Conservation (phyloP, 1,139 yeast species). For the Nakaseomyces sp. region DNA sequence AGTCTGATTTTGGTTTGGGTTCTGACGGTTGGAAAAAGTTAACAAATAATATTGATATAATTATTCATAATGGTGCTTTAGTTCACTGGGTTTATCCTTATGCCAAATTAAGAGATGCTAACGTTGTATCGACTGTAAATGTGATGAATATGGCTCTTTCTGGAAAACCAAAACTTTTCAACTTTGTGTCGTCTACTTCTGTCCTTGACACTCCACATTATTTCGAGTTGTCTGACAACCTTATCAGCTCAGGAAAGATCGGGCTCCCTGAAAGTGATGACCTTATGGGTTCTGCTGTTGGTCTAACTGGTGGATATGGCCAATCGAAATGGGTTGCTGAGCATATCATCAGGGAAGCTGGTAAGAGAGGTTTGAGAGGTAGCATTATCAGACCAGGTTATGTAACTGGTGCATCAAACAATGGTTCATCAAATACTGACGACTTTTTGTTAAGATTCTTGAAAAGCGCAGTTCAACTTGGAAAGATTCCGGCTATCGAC, state of each 20-base stretch:
- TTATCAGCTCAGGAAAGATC: constrained; percentile 51
- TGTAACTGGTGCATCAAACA: constrained; percentile 74
- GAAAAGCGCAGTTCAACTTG: constrained; percentile 88
- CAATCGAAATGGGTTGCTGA: constrained; percentile 98
- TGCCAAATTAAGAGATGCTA: constrained; percentile 81
- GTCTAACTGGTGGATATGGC: constrained; percentile 89
- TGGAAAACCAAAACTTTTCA: constrained; percentile 79
- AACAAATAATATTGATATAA: constrained; percentile 57
- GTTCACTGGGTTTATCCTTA: constrained; percentile 99
- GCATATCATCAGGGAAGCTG: constrained; percentile 78
- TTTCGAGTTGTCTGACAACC: constrained; percentile 65
- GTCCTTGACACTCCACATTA: constrained; percentile 78
- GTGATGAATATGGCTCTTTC: constrained; percentile 69
- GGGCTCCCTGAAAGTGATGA: constrained; percentile 82
- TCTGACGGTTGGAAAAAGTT: constrained; percentile 50
- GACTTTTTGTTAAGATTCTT: constrained; percentile 90
- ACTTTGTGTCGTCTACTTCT: constrained; percentile 94
- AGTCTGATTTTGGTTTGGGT: constrained; percentile 61
- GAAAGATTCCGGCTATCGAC: constrained; percentile 72
- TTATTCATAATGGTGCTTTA: constrained; percentile 93
- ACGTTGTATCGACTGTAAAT: constrained; percentile 80
- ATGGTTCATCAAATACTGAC: constrained; percentile 91
- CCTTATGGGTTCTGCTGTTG: constrained; percentile 67
- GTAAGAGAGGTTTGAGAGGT: constrained; percentile 76
- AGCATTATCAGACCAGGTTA: constrained; percentile 93